Evolutionary conservation across 116 monocot species (phyloP), one percentile per base, ranked within the genome.

Genomic region (Papilionanthe hybrid): DNA sequence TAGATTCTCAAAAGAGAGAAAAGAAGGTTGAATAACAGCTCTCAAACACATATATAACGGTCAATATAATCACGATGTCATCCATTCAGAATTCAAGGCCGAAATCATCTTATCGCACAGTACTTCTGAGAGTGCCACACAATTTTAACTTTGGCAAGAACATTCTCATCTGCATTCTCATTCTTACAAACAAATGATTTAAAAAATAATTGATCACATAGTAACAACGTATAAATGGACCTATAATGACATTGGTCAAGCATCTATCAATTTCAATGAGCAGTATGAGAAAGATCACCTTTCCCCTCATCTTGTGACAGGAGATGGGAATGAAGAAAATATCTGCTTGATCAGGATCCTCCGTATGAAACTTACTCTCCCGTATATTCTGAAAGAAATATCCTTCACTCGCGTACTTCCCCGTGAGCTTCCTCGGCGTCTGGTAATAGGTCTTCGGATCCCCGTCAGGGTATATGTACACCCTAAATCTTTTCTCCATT

Each of bases 351-450:
- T 91, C 88, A 4, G 97, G 97, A 77, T 98, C 88, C 22, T 92
- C 86, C 5, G 97, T 98, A 41, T 85, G 85, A 78, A 98, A 94
- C 25, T 77, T 25, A 80, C 94, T 88, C 86, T 98, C 97, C 42
- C 90, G 73, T 68, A 98, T 94, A 84, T 98, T 98, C 86, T 97
- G 93, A 78, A 97, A 94, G 87, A 97, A 97, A 88, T 92, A 97
- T 0, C 96, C 96, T 86, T 97, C 96, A 66, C 96, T 97, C 9
- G 93, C 74, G 83, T 97, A 97, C 92, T 97, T 97, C 19, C 96
- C 96, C 9, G 96, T 97, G 55, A 97, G 79, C 88, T 97, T 97
- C 88, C 96, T 82, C 37, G 93, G 94, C 20, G 96, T 97, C 85
- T 97, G 96, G 79, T 87, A 97, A 79, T 79, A 94, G 28, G 96